A percentile compares a stretch with the other conserved stretches of the same genome.
Conservation (phyloP, 75 land plant genomes). For the Pseudotsuga menziesii region DNA sequence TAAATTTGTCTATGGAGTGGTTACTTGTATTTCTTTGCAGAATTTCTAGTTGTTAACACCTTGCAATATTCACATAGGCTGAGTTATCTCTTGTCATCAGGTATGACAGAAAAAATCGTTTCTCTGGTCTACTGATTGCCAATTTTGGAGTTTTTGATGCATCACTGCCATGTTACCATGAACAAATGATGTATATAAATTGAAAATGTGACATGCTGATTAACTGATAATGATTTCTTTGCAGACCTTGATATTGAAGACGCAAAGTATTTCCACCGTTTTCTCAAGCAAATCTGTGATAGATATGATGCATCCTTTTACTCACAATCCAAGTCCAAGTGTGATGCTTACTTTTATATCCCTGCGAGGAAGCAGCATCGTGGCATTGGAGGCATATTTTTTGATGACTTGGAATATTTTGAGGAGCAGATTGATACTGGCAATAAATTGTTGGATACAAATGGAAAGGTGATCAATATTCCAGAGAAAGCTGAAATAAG, state of each 20-base stretch:
- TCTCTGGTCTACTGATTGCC: neutral
- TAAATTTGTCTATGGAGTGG: neutral
- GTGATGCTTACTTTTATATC: constrained; percentile 40
- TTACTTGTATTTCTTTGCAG: neutral
- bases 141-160: too few relatives aligned
- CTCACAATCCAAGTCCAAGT: constrained; percentile 19
- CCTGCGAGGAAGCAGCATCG: constrained; percentile 41
- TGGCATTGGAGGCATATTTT: constrained; percentile 44
- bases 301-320: constrained; percentile 24
- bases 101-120: neutral
- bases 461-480: neutral
- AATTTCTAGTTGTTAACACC: neutral
- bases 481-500: neutral
- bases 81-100: neutral
- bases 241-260: constrained; percentile 40
- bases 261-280: constrained; percentile 25
- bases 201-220: constrained; percentile 5
- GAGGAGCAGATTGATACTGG: neutral
- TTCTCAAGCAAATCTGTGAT: constrained; percentile 36
- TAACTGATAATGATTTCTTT: constrained; percentile 3
- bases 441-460: neutral
- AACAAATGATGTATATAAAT: neutral
- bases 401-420: constrained; percentile 37
- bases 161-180: neutral
- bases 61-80: neutral